Evolutionary conservation across 2,329 filamentous ascomycete genomes (phyloP).

Genomic region (Fusarium mangiferae): DNA sequence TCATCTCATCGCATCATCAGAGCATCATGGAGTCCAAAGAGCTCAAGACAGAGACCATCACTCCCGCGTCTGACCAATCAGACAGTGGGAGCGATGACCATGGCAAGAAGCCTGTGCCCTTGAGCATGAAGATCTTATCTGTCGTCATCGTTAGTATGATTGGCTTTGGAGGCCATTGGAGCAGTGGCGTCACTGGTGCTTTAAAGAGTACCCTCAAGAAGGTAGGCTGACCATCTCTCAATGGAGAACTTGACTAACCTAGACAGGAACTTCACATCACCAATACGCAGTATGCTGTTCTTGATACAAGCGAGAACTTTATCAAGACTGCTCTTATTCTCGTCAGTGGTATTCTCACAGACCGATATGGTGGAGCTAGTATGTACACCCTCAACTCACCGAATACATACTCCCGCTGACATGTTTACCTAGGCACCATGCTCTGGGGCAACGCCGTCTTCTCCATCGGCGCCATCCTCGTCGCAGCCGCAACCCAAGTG

Average conservation of each 20-base stretch:
- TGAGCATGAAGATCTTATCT: conserved; percentile 49
- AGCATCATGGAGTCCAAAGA: conserved; percentile 16
- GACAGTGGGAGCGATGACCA: conserved; percentile 28
- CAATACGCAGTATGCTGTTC: conserved; percentile 67
- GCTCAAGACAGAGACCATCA: conserved; percentile 6
- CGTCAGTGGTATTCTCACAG: conserved; percentile 64
- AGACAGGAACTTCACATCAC: conserved; percentile 64
- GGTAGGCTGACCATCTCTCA: conserved; percentile 22
- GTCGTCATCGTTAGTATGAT: conserved; percentile 64
- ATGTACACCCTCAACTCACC: too few relatives aligned
- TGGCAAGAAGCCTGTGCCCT: conserved; percentile 40
- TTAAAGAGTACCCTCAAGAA: conserved; percentile 72
- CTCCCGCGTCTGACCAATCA: conserved; percentile 16
- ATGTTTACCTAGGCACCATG: too few relatives aligned
- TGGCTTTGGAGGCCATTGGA: conserved; percentile 70
- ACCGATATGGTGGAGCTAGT: conserved; percentile 67
- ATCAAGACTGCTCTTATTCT: conserved; percentile 68
- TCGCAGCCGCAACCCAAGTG: conserved; percentile 66
- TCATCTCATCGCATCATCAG: neutral
- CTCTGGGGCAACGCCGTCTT: conserved; percentile 71
- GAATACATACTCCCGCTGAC: too few relatives aligned
- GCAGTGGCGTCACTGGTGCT: conserved; percentile 67
- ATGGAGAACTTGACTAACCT: neutral
- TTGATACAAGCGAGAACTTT: conserved; percentile 70
- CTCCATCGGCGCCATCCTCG: conserved; percentile 66